These are phyloP conservation scores for Amniculicola lignicola DNA, from an alignment of 495 filamentous ascomycete genomes.

Conservation along the genomic window DNA sequence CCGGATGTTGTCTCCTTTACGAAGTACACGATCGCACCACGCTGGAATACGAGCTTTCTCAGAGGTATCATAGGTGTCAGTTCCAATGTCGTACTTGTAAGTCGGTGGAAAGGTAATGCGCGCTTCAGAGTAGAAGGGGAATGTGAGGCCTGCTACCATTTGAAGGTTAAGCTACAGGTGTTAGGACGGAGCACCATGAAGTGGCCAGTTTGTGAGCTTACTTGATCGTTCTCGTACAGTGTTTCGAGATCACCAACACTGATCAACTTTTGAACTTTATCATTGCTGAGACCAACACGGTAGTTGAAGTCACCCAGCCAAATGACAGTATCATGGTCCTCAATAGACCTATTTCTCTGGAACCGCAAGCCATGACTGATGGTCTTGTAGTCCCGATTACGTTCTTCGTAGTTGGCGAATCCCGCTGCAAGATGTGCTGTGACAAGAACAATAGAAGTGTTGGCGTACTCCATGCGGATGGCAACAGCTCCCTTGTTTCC, in stretches of 20 bases:
- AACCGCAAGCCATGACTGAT: conserved; percentile 86
- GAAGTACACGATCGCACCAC: conserved; percentile 92
- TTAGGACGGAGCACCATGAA: conserved; percentile 1
- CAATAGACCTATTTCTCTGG: conserved; percentile 82
- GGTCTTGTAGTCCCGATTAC: conserved; percentile 88
- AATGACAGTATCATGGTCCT: conserved; percentile 90
- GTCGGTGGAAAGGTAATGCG: conserved; percentile 83
- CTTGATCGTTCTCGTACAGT: conserved; percentile 88
- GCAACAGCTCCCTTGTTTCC: conserved; percentile 98
- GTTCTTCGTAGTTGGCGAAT: conserved; percentile 94
- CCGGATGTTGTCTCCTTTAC: conserved; percentile 76
- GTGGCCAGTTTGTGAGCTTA: conserved; percentile 1
- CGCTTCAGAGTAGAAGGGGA: conserved; percentile 86
- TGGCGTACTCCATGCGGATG: conserved; percentile 93
- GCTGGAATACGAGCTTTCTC: conserved; percentile 94
- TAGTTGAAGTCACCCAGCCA: conserved; percentile 99
- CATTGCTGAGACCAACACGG: conserved; percentile 80
- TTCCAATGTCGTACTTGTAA: conserved; percentile 90
- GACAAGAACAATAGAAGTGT: conserved; percentile 89
- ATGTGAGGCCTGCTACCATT: conserved; percentile 88
- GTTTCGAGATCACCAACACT: conserved; percentile 66
- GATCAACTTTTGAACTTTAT: conserved; percentile 72
- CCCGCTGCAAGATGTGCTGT: conserved; percentile 96
- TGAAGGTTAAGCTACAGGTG: conserved; percentile 74
- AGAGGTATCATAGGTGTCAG: conserved; percentile 84